Base-by-base conservation (phyloP, 1,284 basidiomycete species). In the Sphaerobolus stellatus region DNA sequence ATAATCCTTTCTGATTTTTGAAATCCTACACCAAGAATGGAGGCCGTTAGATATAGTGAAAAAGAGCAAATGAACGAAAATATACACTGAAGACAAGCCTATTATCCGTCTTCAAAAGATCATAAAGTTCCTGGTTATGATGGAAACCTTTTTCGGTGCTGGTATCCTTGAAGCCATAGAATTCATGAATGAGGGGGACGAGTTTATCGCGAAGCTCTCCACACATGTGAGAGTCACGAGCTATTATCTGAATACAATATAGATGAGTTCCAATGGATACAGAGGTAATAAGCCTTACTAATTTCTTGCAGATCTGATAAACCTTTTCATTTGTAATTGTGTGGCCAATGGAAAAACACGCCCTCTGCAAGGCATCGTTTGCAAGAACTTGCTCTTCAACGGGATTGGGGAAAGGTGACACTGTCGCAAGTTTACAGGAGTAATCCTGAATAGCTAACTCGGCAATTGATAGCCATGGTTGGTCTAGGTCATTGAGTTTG, bases 171-270 rank as follows among this genome's bases (percentile, higher is more conserved):
- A 57, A 54, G n/a, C 45, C 44, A 31, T 33, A 57, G 31, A 20
- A 24, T 1, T 28, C 2, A 6, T 18, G 29, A 28, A 46, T 36
- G 16, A 54, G 34, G 11, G 27, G 30, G 14, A 31, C 31, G 41
- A 31, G 20, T 36, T 55, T 54, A 11, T 51, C 54, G 30, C 52
- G 52, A 22, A 57, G 45, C 24, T 57, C 52, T 14, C 52, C 36
- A 5, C 52, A 46, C 18, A 57, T 14, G 20, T 57, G 52, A 41
- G 40, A 41, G 40, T 41, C 40, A 6, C 40, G 40, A 9, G 40
- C 40, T 7, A 41, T n/a, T 9, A 41, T 24, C 40, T 41, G 36
- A 8, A 36, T n/a, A 27, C 24, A 43, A 13, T 5, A n/a, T n/a
- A n/a, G n/a, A n/a, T n/a, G n/a, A n/a, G n/a, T n/a, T n/a, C n/a